phyloP scores from a whole-genome alignment of 306 rosid species.

The Fagus sylvatica region DNA sequence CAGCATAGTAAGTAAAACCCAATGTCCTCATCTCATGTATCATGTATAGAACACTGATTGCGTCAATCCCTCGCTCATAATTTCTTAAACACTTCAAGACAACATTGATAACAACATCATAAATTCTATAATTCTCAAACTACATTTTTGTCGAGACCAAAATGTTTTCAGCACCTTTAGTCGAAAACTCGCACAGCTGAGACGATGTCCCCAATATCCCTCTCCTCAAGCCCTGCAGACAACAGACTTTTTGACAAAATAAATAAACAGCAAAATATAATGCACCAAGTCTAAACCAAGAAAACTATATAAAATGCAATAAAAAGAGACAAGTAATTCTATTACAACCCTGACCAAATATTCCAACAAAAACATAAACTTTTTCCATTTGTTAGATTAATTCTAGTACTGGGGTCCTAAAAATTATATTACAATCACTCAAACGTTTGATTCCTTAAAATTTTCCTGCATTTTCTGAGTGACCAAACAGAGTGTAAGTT shows the following conservation, averaged over 20 bases:
- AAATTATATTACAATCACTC: background rate
- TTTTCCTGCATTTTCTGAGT: background rate
- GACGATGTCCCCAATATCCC: slow-evolving; percentile 51
- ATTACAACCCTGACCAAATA: background rate
- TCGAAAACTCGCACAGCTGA: slow-evolving; percentile 54
- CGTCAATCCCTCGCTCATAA: background rate
- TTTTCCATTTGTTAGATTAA: too few relatives aligned
- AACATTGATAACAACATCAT: background rate
- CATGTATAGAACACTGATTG: too few relatives aligned
- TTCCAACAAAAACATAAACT: background rate
- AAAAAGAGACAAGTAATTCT: background rate
- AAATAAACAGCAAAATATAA: slow-evolving; percentile 11
- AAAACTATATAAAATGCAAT: background rate
- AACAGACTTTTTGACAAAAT: slow-evolving; percentile 7
- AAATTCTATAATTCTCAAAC: background rate
- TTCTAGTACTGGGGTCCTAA: background rate
- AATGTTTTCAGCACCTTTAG: slow-evolving; percentile 54
- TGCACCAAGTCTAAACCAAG: slow-evolving; percentile 1
- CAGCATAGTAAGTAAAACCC: background rate
- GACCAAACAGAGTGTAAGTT: slow-evolving; percentile 11
- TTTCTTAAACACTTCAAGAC: background rate
- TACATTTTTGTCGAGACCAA: background rate
- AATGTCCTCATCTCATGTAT: background rate
- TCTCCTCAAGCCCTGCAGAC: slow-evolving; percentile 50
- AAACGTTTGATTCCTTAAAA: background rate